phyloP scores from a whole-genome alignment of 352 stramenopile species.

The Phytophthora niederhauseri region DNA sequence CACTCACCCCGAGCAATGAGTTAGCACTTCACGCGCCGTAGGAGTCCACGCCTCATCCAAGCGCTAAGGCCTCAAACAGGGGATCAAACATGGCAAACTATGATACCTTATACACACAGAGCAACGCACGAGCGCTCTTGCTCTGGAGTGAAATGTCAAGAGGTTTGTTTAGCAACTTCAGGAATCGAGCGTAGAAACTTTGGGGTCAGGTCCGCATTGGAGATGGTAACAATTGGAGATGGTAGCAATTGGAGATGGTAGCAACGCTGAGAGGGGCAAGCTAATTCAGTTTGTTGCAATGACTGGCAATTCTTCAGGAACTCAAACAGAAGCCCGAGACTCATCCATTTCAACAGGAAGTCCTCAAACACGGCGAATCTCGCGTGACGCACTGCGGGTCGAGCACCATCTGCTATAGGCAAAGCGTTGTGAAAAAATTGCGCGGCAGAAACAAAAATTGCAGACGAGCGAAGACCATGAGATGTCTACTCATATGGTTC shows the following conservation, averaged over 20 bases:
- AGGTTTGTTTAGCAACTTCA: slow-evolving; percentile 1
- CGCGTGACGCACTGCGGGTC: slow-evolving; percentile 20
- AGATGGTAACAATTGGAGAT: neutral
- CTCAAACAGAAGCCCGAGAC: neutral
- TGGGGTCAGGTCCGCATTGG: neutral
- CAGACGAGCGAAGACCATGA: slow-evolving; percentile 11
- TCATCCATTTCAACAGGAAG: slow-evolving; percentile 2
- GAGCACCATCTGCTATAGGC: slow-evolving; percentile 11
- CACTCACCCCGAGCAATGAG: neutral
- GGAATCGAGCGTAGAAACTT: neutral
- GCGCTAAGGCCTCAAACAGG: neutral
- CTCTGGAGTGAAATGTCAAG: too few species aligned
- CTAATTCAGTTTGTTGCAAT: neutral
- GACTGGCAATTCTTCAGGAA: slow-evolving; percentile 2
- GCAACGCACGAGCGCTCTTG: neutral
- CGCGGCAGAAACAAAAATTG: slow-evolving; percentile 16
- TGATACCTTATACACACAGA: neutral
- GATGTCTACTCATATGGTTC: slow-evolving; percentile 15
- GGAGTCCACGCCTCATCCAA: neutral
- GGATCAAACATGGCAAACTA: neutral
- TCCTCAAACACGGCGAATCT: slow-evolving; percentile 23
- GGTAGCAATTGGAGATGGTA: neutral
- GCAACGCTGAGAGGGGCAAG: neutral
- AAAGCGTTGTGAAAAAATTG: slow-evolving; percentile 21
- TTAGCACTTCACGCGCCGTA: neutral